Base-by-base conservation (phyloP, 495 filamentous ascomycete species). In the Penicillium simplicissimum region DNA sequence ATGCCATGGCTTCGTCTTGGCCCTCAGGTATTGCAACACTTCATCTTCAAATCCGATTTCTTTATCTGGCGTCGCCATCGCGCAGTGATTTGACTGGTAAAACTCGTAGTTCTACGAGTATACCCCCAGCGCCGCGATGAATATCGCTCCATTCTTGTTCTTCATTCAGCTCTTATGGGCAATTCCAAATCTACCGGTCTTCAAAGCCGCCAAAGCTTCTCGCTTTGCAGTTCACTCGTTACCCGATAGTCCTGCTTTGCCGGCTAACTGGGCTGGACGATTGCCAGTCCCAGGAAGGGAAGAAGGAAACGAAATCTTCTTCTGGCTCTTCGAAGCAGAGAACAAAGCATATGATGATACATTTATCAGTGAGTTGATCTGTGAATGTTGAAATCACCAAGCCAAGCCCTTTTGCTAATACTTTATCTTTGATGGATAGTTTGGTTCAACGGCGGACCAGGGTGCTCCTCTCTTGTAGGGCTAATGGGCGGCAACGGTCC, bases 381-480 rank as follows among this genome's bases (percentile, higher is more conserved):
- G 13, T 15, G 38, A 15, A n/a, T 17, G 25, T 17, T 52, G 4
- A 52, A 52, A 8, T 52, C 4, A n/a, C 7, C 14, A 1, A 8
- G 31, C 4, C 3, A 34, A 14, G 25, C 25, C 43, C 28, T 1
- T 33, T 23, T 43, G 40, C 38, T 61, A 54, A 58, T 17, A n/a
- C 0, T 31, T 23, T 19, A 55, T 49, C 28, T 35, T 36, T 7
- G n/a, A 10, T 13, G 11, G 21, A 36, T 38, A 73, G 71, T 90
- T 55, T 90, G 87, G 86, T 74, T 90, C 31, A 90, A 90, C 67
- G 88, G 88, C 42, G 88, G 88, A 37, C 83, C 83, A 13, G 88
- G 87, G 23, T 91, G 87, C 72, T 87, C 81, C 36, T 90, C 83
- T 6, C 74, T 93, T 9, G 82, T 85, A 62, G 90, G 89, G 14